Evolutionary conservation across 805 yeast species (phyloP).

Genomic region (Starmerella etchellsii): DNA sequence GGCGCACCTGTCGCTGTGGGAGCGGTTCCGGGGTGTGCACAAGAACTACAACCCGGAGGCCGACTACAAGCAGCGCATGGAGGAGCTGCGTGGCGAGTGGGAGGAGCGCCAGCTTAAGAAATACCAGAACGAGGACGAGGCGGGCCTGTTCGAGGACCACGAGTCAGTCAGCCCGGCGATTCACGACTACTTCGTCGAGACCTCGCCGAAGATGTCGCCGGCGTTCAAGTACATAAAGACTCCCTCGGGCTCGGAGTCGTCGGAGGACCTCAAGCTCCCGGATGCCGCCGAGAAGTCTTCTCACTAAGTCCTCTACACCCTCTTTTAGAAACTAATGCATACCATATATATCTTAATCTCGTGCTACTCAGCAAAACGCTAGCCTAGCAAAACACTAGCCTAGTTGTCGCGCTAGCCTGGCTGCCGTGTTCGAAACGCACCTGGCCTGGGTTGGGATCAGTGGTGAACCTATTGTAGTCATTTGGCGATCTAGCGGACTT

Average conservation of each 20-base stretch:
- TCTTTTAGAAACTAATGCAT: not conserved
- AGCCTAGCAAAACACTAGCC: too few relatives aligned
- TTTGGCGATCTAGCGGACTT: too few relatives aligned
- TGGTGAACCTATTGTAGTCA: too few relatives aligned
- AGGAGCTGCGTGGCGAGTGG: constrained; percentile 29
- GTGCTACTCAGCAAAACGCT: too few relatives aligned
- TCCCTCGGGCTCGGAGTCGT: constrained; percentile 6
- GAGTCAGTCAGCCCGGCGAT: constrained; percentile 24
- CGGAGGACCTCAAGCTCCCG: constrained; percentile 26
- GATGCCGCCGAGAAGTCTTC: constrained; percentile 20
- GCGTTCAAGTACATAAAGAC: constrained; percentile 14
- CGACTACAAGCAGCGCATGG: constrained; percentile 30
- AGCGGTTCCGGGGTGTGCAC: constrained; percentile 25
- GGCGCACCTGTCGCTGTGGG: constrained; percentile 28
- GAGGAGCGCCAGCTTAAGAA: constrained; percentile 26
- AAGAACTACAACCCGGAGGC: constrained; percentile 30
- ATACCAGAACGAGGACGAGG: constrained; percentile 16
- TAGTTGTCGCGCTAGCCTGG: too few relatives aligned
- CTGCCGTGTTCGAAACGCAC: too few relatives aligned
- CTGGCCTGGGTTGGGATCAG: too few relatives aligned
- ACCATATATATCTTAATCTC: too few relatives aligned
- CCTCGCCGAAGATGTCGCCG: constrained; percentile 27
- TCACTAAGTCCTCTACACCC: not conserved
- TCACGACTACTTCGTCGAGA: constrained; percentile 28
- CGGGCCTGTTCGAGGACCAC: constrained; percentile 10